Evolutionary conservation across 2,329 filamentous ascomycete species (phyloP), one percentile per base, ranked within the genome.

Genomic region (Graphilbum ipis-grandicollis): DNA sequence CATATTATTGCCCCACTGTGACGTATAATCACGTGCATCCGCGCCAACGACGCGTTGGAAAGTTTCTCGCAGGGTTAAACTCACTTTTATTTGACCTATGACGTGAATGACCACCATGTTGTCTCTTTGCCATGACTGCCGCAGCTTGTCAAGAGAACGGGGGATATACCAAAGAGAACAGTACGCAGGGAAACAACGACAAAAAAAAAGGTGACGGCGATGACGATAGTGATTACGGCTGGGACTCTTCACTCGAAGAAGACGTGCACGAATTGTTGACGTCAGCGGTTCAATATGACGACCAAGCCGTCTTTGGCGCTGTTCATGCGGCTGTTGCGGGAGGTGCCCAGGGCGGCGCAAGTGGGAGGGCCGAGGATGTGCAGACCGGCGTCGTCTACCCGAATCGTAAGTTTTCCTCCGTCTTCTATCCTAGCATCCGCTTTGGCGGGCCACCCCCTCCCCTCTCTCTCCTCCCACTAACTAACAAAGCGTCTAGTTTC

Each of bases 401-500:
- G 50, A 61, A 70, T 58, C 53, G 72, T 76, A 53, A 49, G 66
- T 59, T 33, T 19, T 29, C 10, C 21, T 23, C 9, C 21, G 6
- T 17, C 13, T 35, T 23, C 21, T 23, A 10, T 23, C 21, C 6
- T 23, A 10, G 5, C 21, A 10, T 23, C 22, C n/a, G 22, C 7
- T 17, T 4, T 33, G 7, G 32, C 12, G 8, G 15, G 31, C 19
- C 13, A 7, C n/a, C n/a, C n/a, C n/a, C n/a, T n/a, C n/a, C n/a
- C n/a, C n/a, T n/a, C n/a, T n/a, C n/a, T n/a, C n/a, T n/a, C n/a
- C n/a, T n/a, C n/a, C n/a, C n/a, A n/a, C 72, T 80, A 66, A 81
- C 71, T 71, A 63, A 75, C 64, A 42, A 76, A 79, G 75, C 65
- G 60, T 54, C 54, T 74, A 81, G 77, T 68, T 56, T 73, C 60